Base-by-base conservation (phyloP, 148 eudicot species). In the Heliamphora exappendiculata region DNA sequence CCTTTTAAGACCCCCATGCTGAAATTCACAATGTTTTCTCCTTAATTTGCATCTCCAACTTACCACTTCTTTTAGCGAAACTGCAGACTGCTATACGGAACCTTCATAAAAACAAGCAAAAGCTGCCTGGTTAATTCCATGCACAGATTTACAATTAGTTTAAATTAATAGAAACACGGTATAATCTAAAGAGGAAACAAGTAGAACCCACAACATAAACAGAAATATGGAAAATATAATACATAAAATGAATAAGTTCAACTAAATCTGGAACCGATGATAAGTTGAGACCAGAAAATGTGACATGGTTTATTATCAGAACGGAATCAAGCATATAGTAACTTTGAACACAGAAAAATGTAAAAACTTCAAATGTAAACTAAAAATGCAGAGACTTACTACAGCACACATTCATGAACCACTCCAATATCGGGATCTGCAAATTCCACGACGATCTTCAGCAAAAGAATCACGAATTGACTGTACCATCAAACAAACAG, bases 381-480 rank as follows among this genome's bases (percentile, higher is more conserved):
- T 50, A 19, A 33, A 62, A 57, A 71, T 44, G 59, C 22, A 41
- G 5, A 60, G 69, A 75, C 73, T 69, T 65, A 78, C 69, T 12
- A 37, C 28, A 13, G n/a, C 20, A 65, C 7, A 55, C n/a, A 69
- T 76, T 85, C 80, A 88, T 55, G 87, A 74, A 73, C 76, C 85
- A 77, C 67, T 80, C 90, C 90, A 81, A 17, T 83, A 79, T 81
- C 91, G 85, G 57, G 78, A 92, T 82, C 84, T 92, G 92, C 99
- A 92, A 75, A 95, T 91, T 81, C 99, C 99, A 65, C 99, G 97
- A 51, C 97, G 99, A 78, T 81, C 79, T 68, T 88, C 93, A 51
- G 79, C 65, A 55, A 95, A 89, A 41, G 99, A 95, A 83, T 88
- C 88, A 33, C 90, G 91, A 78, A 95, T 86, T 47, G 96, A 92